phyloP scores from a whole-genome alignment of 371 early-diverging fungal genomes.

The Dinochytrium kinnereticum region DNA sequence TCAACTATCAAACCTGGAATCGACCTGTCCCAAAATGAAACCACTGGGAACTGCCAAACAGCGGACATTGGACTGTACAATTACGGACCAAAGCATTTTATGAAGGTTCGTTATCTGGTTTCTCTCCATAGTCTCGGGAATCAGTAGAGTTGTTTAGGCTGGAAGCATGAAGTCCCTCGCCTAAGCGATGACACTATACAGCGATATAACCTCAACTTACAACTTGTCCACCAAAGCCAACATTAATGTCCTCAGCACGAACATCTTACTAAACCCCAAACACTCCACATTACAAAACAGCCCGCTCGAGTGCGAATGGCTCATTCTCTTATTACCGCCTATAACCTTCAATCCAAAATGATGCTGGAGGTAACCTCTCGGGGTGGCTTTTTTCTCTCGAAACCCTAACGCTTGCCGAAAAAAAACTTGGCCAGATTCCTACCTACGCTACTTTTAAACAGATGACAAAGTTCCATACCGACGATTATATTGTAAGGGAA shows the following conservation, averaged over 20 bases:
- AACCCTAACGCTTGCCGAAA: conserved; percentile 1
- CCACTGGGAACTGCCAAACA: neutral
- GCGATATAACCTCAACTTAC: too few relatives aligned
- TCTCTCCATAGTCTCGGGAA: too few relatives aligned
- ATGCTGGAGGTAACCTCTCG: conserved; percentile 72
- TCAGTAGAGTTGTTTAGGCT: too few relatives aligned
- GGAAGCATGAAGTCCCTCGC: too few relatives aligned
- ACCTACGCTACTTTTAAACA: conserved; percentile 87
- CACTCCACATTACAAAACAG: conserved; percentile 25
- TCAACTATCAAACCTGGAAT: neutral
- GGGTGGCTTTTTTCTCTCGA: neutral
- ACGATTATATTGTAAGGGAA: conserved; percentile 92
- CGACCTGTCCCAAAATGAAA: too few relatives aligned
- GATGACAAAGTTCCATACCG: conserved; percentile 98
- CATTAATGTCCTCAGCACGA: too few relatives aligned
- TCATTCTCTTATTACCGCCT: conserved; percentile 95
- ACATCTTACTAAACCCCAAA: too few relatives aligned
- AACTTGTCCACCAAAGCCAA: too few relatives aligned
- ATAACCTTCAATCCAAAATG: conserved; percentile 95
- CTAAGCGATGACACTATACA: too few relatives aligned
- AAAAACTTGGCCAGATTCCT: conserved; percentile 60
- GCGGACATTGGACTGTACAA: conserved; percentile 58
- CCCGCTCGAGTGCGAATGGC: conserved; percentile 99
- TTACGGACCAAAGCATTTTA: conserved; percentile 86
- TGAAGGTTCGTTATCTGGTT: conserved; percentile 73